phyloP scores from a whole-genome alignment of 2,329 filamentous ascomycete genomes.

The Fusarium dlaminii region DNA sequence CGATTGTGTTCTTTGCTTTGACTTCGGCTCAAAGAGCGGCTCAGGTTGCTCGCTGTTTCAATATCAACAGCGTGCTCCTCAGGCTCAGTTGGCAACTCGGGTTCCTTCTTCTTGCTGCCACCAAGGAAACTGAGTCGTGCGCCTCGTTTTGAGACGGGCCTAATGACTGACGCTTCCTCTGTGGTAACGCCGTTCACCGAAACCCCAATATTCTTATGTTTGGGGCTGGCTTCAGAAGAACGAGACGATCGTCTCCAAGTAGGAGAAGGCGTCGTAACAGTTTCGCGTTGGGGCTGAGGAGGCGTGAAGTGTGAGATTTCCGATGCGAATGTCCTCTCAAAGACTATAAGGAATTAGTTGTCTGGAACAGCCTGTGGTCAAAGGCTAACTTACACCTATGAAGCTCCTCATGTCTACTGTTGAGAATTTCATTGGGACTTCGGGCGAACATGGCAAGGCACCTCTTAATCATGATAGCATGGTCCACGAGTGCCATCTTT shows the following conservation, averaged over 20 bases:
- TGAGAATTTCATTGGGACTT: conserved; percentile 68
- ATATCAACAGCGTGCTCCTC: conserved; percentile 44
- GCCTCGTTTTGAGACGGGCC: conserved; percentile 61
- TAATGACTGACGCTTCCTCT: conserved; percentile 62
- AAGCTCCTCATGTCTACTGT: conserved; percentile 66
- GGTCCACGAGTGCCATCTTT: conserved; percentile 86
- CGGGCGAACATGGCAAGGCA: conserved; percentile 76
- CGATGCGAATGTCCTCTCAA: conserved; percentile 69
- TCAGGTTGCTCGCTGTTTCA: conserved; percentile 47
- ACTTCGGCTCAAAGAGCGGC: conserved; percentile 39
- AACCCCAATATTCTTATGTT: conserved; percentile 47
- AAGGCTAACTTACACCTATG: conserved; percentile 65
- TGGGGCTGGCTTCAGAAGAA: conserved; percentile 50
- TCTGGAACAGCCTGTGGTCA: neutral
- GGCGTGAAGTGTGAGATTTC: conserved; percentile 72
- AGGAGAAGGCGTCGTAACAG: conserved; percentile 54
- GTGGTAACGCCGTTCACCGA: conserved; percentile 49
- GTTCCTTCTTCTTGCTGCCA: conserved; percentile 60
- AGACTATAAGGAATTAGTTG: conserved; percentile 57
- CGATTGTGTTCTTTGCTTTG: conserved; percentile 45
- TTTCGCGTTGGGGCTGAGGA: conserved; percentile 54
- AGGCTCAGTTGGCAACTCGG: conserved; percentile 43
- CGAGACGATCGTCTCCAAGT: conserved; percentile 62
- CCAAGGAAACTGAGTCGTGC: conserved; percentile 67
- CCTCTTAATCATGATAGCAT: conserved; percentile 86